A percentile compares a stretch with the other conserved stretches of the same genome.
These are phyloP conservation scores for Annona cherimola DNA, from an alignment of 164 flowering plant species.

Conservation along the genomic window DNA sequence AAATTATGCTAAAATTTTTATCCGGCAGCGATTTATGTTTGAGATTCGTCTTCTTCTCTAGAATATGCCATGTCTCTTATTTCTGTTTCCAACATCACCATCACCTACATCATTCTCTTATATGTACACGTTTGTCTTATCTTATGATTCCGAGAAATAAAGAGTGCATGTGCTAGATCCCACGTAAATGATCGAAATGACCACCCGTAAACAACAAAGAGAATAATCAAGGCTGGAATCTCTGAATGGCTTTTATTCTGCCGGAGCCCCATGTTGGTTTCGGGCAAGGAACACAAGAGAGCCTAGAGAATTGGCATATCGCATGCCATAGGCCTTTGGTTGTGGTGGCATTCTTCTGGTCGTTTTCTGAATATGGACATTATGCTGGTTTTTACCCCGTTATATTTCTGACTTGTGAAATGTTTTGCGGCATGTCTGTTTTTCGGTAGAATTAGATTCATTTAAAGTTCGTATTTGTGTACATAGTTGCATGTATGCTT, in stretches of 20 bases:
- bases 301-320: conserved; percentile 51
- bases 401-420: background rate
- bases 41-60: background rate
- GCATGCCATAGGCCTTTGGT: conserved; percentile 69
- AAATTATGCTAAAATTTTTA: background rate
- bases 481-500: no score
- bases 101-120: no score
- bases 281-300: conserved; percentile 40
- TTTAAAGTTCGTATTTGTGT: no score
- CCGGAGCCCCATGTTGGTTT: conserved; percentile 13
- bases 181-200: conserved; percentile 13
- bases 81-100: no score
- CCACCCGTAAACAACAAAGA: conserved; percentile 14
- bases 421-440: background rate
- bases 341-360: conserved; percentile 22
- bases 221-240: conserved; percentile 61
- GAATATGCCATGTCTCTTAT: no score
- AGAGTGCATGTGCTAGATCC: background rate
- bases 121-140: no score
- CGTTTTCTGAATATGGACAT: conserved; percentile 7
- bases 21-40: background rate
- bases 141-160: background rate
- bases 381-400: background rate
- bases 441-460: no score
- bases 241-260: conserved; percentile 32